Evolutionary conservation across 2,329 filamentous ascomycete genomes (phyloP), one percentile per base, ranked within the genome.

Genomic region (Canariomyces notabilis): DNA sequence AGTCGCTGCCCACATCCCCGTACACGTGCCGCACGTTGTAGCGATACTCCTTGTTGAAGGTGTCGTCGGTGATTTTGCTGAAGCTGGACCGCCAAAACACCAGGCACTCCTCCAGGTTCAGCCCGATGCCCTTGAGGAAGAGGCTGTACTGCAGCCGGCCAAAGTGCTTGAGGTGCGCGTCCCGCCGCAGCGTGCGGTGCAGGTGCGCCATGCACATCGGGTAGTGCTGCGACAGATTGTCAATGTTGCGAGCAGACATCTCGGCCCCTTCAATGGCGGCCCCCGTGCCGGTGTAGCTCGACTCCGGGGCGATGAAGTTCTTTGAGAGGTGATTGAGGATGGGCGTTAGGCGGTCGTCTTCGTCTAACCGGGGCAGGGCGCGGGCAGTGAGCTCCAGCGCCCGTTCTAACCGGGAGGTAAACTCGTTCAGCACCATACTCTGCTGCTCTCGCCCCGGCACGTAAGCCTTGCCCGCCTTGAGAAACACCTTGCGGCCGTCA

Each of bases 21-120:
- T 97, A 98, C 1, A 76, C 68, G 74, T 98, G 91, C n/a, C 90
- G 86, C 48, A 97, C 80, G 64, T 98, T 97, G 76, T 98, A 98
- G 36, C 87, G 80, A 70, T 98, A 97, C 63, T 96, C 89, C 63
- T 96, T 97, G 68, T 94, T 94, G 76, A 97, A 98, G 29, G 84
- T 84, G 60, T 97, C 91, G 60, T 97, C 93, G 0, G 87, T 90
- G 54, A 94, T 81, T 56, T 89, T 85, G 63, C 82, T 82, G 77
- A 98, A 97, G 21, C 78, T 75, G 52, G 81, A 78, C 9, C 93
- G 83, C 93, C 93, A 98, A 72, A 98, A 98, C 11, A 89, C 58
- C 19, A 98, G 77, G 57, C 82, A 89, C 66, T 98, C 91, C 61
- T 96, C 89, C n/a, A 98, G 72, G 53, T 80, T 89, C 21, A 98